Base-by-base conservation (phyloP, 441 rosid genomes). In the Melastoma candidum region DNA sequence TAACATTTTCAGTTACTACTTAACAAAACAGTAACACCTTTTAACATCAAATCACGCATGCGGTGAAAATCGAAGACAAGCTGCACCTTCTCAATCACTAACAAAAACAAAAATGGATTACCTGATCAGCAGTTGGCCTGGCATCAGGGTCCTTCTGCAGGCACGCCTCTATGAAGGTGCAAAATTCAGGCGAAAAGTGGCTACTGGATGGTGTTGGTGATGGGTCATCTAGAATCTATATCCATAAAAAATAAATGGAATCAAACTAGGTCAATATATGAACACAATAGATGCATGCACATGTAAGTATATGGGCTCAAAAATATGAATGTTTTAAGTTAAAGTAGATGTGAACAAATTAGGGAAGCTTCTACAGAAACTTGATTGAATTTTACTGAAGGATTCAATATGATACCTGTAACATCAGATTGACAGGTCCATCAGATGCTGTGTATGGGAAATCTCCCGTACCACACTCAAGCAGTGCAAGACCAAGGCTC, bases 401-500 rank as follows among this genome's bases (percentile, higher is more conserved):
- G 41, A 9, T 36, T 53, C 41, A 53, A 36, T 48, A 60, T 47
- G 63, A 58, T 17, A 84, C 97, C 95, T 90, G 96, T 73, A 92
- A 64, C 98, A 92, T 92, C 69, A 92, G 88, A 70, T 83, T 87
- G 62, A 87, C 96, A 41, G 83, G 96, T 61, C 98, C 98, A 56
- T 92, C 90, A 53, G 66, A 82, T 53, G 93, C 93, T 51, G 77
- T 71, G 64, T 92, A 92, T 0, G 96, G 96, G 68, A 87, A 87
- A 60, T 87, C 98, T 73, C 96, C 95, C 3, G 98, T 87, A 49
- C 98, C 98, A 17, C 95, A 92, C 74, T 87, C 98, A 36, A 92
- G 75, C 27, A 92, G 90, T 48, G 96, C 93, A 32, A 92, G 95
- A 68, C 98, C 98, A 26, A 92, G 84, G 73, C 96, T 85, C 96